Evolutionary conservation across 306 rosid species (phyloP), one percentile per base, ranked within the genome.

Genomic region (Rubus parviflorus): DNA sequence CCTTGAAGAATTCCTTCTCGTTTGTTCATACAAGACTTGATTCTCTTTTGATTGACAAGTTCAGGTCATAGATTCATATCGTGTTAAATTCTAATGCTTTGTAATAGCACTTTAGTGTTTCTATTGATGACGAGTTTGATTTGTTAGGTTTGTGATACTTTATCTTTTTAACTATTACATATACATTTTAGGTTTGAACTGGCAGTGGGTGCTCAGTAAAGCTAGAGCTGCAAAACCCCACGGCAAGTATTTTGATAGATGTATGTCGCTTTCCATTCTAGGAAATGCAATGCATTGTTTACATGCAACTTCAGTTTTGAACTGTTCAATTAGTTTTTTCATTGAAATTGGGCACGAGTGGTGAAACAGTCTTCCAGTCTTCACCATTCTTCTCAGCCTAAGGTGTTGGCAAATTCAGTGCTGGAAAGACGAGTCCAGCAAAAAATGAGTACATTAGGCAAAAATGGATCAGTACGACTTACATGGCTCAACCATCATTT

Each of bases 101-200:
- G 70, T 38, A 68, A 72, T 81, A 70, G 74, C 75, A 14, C 78
- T 80, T 52, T 8, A 57, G 69, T 78, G 69, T 70, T 77, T 74
- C 70, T 77, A 11, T 58, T 68, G 60, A 41, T 23, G 7, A 56
- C 43, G 4, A 47, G 54, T 65, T 66, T 16, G 19, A 16, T 25
- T 45, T 25, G 45, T 19, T 23, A 25, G 22, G 7, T 58, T 60
- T 23, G 38, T 6, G 40, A 35, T 66, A 14, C 22, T 72, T 51
- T 42, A 41, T 22, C 35, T 48, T 37, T n/a, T 35, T 14, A 6
- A 46, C 20, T 77, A 2, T 47, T 23, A 25, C 40, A 12, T 7
- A 12, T 45, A 22, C 38, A 4, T 11, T 23, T 11, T 17, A 13
- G 38, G 40, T 3, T 61, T 30, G 13, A 23, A 13, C 40, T 15